Base-by-base conservation (phyloP, 2,329 filamentous ascomycete genomes). In the Paracoccidioides brasiliensis region DNA sequence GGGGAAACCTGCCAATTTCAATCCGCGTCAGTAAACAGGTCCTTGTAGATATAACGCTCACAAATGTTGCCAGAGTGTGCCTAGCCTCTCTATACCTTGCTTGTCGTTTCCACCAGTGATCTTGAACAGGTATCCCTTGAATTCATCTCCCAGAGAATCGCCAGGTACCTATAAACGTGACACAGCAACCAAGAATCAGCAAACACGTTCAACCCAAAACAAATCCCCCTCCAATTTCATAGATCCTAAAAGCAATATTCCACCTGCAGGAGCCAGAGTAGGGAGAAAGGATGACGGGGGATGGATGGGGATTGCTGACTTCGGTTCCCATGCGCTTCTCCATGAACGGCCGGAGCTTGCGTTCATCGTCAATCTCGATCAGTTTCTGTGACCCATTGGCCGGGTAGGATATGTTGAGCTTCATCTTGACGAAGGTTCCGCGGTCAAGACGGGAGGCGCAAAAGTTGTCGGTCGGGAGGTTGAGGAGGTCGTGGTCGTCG, bases 91-190 rank as follows among this genome's bases (percentile, higher is more conserved):
- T 69, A 62, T 72, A 72, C 70, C 93, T 83, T 98, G 94, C 89
- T 98, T 98, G 88, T 98, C 93, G 87, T 98, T 98, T 75, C 94
- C 93, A 73, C 93, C 94, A 71, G 93, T 98, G 81, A 98, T 97
- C 76, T 84, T 86, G 86, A 98, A 90, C 81, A 98, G 85, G 83
- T 98, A 98, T 78, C 93, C 93, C 84, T 96, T 96, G 88, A 95
- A 98, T 80, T 98, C 93, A 74, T 97, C 90, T 72, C 93, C 93
- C 72, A 98, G 83, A 74, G 85, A 86, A 80, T 98, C 94, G 72
- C 86, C 93, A 69, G 87, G 78, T 69, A 98, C 88, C 80, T 96
- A 68, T 59, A 65, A 38, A 37, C 58, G n/a, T 32, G 22, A 22
- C 35, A 42, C 7, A 46, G 5, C 53, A 53, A 15, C 22, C 15